Evolutionary conservation across 768 basidiomycete species (phyloP).

Genomic region (Russula emetica): DNA sequence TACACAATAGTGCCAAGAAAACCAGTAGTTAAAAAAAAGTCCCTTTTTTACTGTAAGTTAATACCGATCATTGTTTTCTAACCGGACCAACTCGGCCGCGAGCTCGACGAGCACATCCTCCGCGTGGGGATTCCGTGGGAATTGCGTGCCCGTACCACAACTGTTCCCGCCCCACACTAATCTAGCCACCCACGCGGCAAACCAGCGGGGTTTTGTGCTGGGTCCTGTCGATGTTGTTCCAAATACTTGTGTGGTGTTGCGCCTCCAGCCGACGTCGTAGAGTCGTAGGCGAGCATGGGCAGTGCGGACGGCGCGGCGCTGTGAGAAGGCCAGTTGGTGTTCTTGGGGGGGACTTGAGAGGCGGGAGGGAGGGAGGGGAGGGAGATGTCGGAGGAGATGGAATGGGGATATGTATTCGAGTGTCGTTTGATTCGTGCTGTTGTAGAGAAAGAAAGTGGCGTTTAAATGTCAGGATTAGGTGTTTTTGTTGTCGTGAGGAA

Average conservation of each 20-base stretch:
- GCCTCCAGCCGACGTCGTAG: conserved; percentile 71
- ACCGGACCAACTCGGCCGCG: conserved; percentile 55
- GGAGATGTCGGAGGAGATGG: conserved; percentile 64
- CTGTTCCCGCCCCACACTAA: conserved; percentile 54
- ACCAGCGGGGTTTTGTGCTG: conserved; percentile 41
- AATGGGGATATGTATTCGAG: conserved; percentile 74
- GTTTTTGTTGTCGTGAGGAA: not conserved
- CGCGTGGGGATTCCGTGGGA: conserved; percentile 63
- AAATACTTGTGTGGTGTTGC: conserved; percentile 66
- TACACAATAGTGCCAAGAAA: not conserved
- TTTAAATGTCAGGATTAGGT: not conserved
- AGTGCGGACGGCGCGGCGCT: conserved; percentile 60
- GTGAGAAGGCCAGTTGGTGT: conserved; percentile 60
- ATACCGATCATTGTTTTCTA: conserved; percentile 36
- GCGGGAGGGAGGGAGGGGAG: conserved; percentile 51
- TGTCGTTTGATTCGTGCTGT: conserved; percentile 86
- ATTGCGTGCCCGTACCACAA: conserved; percentile 64
- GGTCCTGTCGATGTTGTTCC: conserved; percentile 28
- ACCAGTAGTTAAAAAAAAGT: not conserved
- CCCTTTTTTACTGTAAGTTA: not conserved
- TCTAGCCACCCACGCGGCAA: conserved; percentile 50
- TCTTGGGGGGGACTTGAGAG: conserved; percentile 70
- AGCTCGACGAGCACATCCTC: conserved; percentile 64
- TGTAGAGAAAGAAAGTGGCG: too few relatives aligned
- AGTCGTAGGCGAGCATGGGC: conserved; percentile 57